Base-by-base conservation (phyloP, 805 yeast species). In the Ogataea henricii region DNA sequence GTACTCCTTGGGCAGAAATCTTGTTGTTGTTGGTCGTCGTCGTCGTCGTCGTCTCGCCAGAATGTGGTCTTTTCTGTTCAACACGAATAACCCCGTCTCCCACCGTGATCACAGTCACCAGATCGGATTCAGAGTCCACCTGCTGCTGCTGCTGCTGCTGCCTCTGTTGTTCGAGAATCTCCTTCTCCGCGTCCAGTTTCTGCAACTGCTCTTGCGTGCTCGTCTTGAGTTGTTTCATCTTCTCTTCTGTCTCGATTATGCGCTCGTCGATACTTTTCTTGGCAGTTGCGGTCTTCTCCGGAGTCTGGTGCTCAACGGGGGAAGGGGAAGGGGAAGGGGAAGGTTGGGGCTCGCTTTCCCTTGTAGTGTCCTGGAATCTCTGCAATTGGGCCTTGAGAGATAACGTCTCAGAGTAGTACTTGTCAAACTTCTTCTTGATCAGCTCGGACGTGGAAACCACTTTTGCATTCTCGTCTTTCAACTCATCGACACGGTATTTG, bases 1-100 rank as follows among this genome's bases (percentile, higher is more conserved):
- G 18, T 9, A 30, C 37, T 16, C n/a, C 30, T 7, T 14, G 12
- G 4, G 37, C 3, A 17, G 25, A 26, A 5, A 18, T 18, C 17
- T 17, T 27, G n/a, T n/a, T n/a, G n/a, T n/a, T n/a, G n/a, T n/a
- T n/a, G n/a, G n/a, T n/a, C n/a, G n/a, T n/a, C n/a, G n/a, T n/a
- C n/a, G n/a, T n/a, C n/a, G n/a, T n/a, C n/a, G n/a, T n/a, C 6
- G 23, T 6, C 8, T 22, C 42, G n/a, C 29, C 40, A 20, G 44
- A 12, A 22, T 39, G 27, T 10, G 54, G 51, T 14, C 48, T 35
- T 22, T 49, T 53, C 33, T 53, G 56, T 25, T 53, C 56, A 21
- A 53, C 56, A 25, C 41, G 45, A 43, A 53, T 46, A 9, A 47
- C 26, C 6, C 56, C 56, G 4, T 49, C 56, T 12, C 53, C 56